Percentiles rank a stretch among this genome's conserved stretches.
Evolutionary conservation across 768 basidiomycete species (phyloP).

Genomic region (Leccinum longicurvipes): DNA sequence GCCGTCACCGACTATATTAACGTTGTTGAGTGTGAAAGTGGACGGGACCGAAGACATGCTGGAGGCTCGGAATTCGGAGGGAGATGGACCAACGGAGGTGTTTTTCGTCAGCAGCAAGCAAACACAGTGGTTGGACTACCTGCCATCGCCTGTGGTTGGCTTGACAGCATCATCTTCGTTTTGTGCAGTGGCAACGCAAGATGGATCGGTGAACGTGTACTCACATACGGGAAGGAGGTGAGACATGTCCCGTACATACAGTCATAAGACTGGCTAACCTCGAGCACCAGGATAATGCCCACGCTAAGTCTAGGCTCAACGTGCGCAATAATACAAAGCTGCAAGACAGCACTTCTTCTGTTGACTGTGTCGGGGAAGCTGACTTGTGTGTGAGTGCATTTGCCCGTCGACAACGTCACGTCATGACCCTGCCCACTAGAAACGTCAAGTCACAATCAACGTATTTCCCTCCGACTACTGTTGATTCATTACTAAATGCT

Average conservation of each 20-base stretch:
- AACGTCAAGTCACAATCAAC: slow-evolving; percentile 67
- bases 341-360: slow-evolving; percentile 61
- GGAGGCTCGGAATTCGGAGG: slow-evolving; percentile 77
- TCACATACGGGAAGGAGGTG: slow-evolving; percentile 82
- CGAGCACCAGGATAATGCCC: slow-evolving; percentile 62
- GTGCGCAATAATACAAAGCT: slow-evolving; percentile 64
- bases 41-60: slow-evolving; percentile 66
- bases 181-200: slow-evolving; percentile 74
- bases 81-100: slow-evolving; percentile 64
- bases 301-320: slow-evolving; percentile 70
- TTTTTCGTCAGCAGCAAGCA: slow-evolving; percentile 60
- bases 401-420: not conserved
- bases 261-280: not conserved
- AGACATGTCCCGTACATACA: slow-evolving; percentile 20
- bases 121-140: slow-evolving; percentile 87
- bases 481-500: slow-evolving; percentile 54
- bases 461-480: slow-evolving; percentile 61
- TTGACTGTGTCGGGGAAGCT: slow-evolving; percentile 71
- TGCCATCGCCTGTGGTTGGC: slow-evolving; percentile 68
- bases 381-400: slow-evolving; percentile 63
- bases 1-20: slow-evolving; percentile 58
- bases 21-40: slow-evolving; percentile 54
- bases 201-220: slow-evolving; percentile 82
- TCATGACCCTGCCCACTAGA: slow-evolving; percentile 43
- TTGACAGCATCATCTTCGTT: slow-evolving; percentile 63